phyloP scores from a whole-genome alignment of 768 basidiomycete species.

The Rhizopogon salebrosus region DNA sequence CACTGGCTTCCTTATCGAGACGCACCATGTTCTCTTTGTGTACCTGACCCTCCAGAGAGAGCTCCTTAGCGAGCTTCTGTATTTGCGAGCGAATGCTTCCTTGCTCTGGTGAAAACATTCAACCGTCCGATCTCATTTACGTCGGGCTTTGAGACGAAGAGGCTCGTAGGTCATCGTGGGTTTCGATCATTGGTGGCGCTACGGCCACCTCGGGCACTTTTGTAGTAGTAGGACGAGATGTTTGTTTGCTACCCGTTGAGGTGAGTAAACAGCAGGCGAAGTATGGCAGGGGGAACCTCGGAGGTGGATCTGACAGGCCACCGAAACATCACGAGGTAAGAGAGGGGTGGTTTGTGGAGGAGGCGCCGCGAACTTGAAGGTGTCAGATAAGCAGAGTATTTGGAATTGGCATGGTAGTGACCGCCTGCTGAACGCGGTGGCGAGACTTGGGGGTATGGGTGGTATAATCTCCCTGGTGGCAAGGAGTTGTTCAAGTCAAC shows the following conservation, averaged over 20 bases:
- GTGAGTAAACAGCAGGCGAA: neutral
- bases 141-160: conserved; percentile 64
- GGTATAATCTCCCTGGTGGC: too few species aligned
- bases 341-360: neutral
- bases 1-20: conserved; percentile 68
- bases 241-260: too few species aligned
- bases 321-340: neutral
- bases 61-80: conserved; percentile 72
- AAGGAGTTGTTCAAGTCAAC: too few species aligned
- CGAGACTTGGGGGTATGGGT: neutral
- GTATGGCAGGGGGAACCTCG: neutral
- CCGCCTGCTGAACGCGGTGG: too few species aligned
- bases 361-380: neutral
- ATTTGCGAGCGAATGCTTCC: conserved; percentile 59
- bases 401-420: neutral
- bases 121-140: conserved; percentile 70
- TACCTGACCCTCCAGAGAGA: conserved; percentile 73
- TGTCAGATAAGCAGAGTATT: neutral
- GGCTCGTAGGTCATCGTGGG: conserved; percentile 36
- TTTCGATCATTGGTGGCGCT: neutral
- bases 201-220: neutral
- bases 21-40: conserved; percentile 70
- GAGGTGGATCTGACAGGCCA: neutral
- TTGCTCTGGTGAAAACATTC: conserved; percentile 59
- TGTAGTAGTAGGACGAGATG: too few species aligned